Percentiles rank a stretch among this genome's conserved stretches.
phyloP scores from a whole-genome alignment of 2,329 filamentous ascomycete genomes.

The Penicillium hordei region DNA sequence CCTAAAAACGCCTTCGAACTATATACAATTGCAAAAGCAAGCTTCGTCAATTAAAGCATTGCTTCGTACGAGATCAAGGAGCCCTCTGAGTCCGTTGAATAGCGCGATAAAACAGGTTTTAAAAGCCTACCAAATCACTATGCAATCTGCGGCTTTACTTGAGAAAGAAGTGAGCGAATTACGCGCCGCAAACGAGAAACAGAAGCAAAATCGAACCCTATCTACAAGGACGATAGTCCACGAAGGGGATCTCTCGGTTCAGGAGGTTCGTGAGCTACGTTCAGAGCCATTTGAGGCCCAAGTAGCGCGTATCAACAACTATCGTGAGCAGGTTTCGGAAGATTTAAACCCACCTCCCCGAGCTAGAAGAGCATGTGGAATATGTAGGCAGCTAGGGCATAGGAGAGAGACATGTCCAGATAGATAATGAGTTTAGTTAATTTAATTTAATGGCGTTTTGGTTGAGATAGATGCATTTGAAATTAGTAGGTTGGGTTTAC shows the following conservation, averaged over 20 bases:
- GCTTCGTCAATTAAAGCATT: conserved; percentile 3
- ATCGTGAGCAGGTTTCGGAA: too few species aligned
- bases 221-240: too few species aligned
- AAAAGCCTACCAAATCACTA: not conserved
- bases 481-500: not conserved
- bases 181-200: not conserved
- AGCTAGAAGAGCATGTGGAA: too few species aligned
- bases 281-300: too few species aligned
- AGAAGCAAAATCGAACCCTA: not conserved
- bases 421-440: too few species aligned
- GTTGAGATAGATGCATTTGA: not conserved
- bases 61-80: not conserved
- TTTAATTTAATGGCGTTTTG: not conserved
- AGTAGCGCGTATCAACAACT: too few species aligned
- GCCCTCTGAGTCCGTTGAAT: conserved; percentile 1
- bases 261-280: too few species aligned
- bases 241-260: not conserved
- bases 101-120: conserved; percentile 6
- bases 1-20: too few species aligned
- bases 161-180: not conserved
- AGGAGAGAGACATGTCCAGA: too few species aligned
- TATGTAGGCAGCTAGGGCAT: too few species aligned
- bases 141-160: not conserved
- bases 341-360: too few species aligned
- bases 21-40: not conserved